These are phyloP conservation scores for Erythrophleum ivorense DNA, from an alignment of 331 rosid genomes.

Conservation along the genomic window DNA sequence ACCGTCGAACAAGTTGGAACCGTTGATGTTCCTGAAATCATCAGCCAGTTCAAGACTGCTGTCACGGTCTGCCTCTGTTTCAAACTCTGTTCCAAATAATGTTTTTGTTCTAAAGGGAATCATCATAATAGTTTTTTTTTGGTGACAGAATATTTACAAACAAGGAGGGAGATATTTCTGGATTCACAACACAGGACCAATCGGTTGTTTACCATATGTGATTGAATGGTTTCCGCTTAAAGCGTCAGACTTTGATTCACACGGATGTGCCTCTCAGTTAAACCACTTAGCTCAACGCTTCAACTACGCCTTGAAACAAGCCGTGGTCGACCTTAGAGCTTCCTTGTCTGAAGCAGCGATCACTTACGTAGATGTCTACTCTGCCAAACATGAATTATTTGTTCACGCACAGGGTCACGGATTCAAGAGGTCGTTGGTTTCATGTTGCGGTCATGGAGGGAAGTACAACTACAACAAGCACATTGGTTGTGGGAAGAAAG, in stretches of 20 bases:
- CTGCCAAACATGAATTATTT: conserved; percentile 42
- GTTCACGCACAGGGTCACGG: conserved; percentile 40
- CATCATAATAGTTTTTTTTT: too few species aligned
- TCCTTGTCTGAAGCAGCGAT: conserved; percentile 51
- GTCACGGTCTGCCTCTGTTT: background rate
- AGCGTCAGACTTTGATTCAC: too few species aligned
- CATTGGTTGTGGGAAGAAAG: conserved; percentile 40
- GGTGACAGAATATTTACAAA: conserved; percentile 37
- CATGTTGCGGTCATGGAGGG: conserved; percentile 64
- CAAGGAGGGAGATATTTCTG: conserved; percentile 59
- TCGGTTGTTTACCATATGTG: conserved; percentile 57
- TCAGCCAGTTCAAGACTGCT: conserved; percentile 33
- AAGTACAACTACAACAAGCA: conserved; percentile 37
- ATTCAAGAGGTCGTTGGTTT: conserved; percentile 48
- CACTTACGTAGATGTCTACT: conserved; percentile 61
- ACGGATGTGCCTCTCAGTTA: too few species aligned
- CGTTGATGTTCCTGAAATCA: conserved; percentile 46
- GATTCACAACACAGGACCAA: conserved; percentile 68
- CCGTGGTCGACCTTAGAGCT: conserved; percentile 43
- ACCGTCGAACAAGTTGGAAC: conserved; percentile 41
- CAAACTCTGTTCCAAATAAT: background rate
- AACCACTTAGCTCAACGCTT: conserved; percentile 60
- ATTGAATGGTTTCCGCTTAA: too few species aligned
- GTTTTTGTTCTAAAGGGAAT: background rate
- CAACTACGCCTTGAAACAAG: conserved; percentile 45